Evolutionary conservation across 192 early-diverging fungal genomes (phyloP).

Genomic region (Coemansia sp.): DNA sequence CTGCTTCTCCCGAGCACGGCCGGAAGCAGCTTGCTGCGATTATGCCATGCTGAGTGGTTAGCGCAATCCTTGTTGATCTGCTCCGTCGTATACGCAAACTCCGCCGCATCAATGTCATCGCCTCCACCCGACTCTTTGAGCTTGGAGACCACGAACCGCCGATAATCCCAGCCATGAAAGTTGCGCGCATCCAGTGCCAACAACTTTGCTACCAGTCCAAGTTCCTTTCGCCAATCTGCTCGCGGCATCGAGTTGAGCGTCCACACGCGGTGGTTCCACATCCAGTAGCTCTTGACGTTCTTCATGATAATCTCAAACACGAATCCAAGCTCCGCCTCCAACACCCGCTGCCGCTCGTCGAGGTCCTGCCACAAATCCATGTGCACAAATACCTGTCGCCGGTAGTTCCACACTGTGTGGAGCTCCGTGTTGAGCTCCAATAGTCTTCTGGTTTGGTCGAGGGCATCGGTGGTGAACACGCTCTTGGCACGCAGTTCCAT

Average conservation of each 20-base stretch:
- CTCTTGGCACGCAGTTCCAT: slow-evolving; percentile 19
- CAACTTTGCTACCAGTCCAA: slow-evolving; percentile 76
- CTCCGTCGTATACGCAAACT: slow-evolving; percentile 87
- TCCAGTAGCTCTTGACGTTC: slow-evolving; percentile 97
- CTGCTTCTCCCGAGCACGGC: slow-evolving; percentile 8
- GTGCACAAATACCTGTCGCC: slow-evolving; percentile 68
- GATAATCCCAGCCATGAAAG: slow-evolving; percentile 98
- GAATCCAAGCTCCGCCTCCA: slow-evolving; percentile 73
- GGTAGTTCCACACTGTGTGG: slow-evolving; percentile 95
- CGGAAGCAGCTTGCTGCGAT: slow-evolving; percentile 81
- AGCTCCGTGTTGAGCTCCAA: slow-evolving; percentile 87
- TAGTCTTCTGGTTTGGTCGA: slow-evolving; percentile 70
- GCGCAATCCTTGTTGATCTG: slow-evolving; percentile 95
- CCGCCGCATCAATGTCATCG: slow-evolving; percentile 50
- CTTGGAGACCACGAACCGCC: slow-evolving; percentile 78
- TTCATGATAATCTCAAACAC: slow-evolving; percentile 69
- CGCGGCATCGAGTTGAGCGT: slow-evolving; percentile 73
- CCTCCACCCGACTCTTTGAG: slow-evolving; percentile 32
- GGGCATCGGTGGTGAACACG: slow-evolving; percentile 51
- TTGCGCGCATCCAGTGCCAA: slow-evolving; percentile 90
- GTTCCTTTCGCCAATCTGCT: slow-evolving; percentile 80
- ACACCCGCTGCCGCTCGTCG: slow-evolving; percentile 10
- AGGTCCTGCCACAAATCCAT: slow-evolving; percentile 21
- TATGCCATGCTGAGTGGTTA: slow-evolving; percentile 99
- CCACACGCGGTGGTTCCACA: slow-evolving; percentile 98